A percentile compares a stretch with the other conserved stretches of the same genome.
These are phyloP conservation scores for Knoxia roxburghii DNA, from an alignment of 257 asterid species.

Conservation along the genomic window DNA sequence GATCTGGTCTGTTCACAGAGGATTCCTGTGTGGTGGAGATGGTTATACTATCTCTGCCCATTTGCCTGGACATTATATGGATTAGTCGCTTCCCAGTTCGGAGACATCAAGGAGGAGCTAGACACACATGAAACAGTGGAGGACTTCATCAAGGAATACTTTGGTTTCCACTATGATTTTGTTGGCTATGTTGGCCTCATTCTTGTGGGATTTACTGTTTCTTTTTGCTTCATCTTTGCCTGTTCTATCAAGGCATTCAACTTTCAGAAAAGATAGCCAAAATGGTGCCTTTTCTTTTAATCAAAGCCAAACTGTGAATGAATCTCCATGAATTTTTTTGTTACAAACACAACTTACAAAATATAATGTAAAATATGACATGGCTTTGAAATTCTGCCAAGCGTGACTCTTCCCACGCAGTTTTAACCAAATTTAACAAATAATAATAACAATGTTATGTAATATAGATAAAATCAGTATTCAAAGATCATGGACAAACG, in stretches of 20 bases:
- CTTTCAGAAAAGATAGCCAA: constrained; percentile 39
- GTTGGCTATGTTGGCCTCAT: constrained; percentile 30
- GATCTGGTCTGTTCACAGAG: constrained; percentile 21
- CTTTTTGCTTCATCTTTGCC: constrained; percentile 36
- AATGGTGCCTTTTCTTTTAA: no score
- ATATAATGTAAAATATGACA: no score
- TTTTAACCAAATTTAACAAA: no score
- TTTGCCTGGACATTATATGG: constrained; percentile 39
- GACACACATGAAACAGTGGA: constrained; percentile 28
- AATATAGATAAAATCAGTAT: no score
- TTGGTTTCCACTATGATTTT: constrained; percentile 29
- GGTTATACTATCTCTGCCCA: constrained; percentile 38
- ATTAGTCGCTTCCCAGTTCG: constrained; percentile 33
- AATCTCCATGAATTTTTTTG: no score
- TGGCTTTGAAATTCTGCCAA: no score
- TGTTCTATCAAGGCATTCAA: constrained; percentile 35
- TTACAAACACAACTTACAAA: no score
- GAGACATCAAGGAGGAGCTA: constrained; percentile 24
- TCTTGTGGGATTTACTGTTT: constrained; percentile 18
- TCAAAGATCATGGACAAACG: no score
- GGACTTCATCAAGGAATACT: constrained; percentile 25
- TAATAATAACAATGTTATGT: no score
- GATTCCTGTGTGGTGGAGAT: constrained; percentile 49
- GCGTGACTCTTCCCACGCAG: no score
- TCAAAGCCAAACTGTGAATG: no score